These are phyloP conservation scores for Aspergillus campestris DNA, from an alignment of 495 filamentous ascomycete genomes.

Conservation along the genomic window DNA sequence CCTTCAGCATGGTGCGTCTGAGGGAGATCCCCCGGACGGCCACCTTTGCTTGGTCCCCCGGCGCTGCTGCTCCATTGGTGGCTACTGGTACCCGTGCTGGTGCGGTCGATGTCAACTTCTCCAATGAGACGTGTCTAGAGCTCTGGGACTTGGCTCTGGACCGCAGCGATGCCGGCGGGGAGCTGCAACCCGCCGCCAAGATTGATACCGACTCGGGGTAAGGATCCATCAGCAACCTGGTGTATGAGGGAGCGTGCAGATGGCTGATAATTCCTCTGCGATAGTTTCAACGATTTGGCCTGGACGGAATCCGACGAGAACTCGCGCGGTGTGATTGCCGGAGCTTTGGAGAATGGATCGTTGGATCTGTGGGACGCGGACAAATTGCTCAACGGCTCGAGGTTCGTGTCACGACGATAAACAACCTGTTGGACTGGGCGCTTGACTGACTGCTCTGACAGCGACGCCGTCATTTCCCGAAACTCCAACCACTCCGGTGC, in stretches of 20 bases:
- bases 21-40: constrained; percentile 93
- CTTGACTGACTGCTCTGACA: constrained; percentile 26
- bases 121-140: constrained; percentile 92
- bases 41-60: constrained; percentile 93
- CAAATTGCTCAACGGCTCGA: constrained; percentile 61
- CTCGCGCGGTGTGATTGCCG: constrained; percentile 80
- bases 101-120: constrained; percentile 94
- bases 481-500: constrained; percentile 89
- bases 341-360: constrained; percentile 92
- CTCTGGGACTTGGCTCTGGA: constrained; percentile 88
- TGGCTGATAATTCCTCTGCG: constrained; percentile 6
- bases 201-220: constrained; percentile 87
- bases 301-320: constrained; percentile 78
- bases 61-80: constrained; percentile 63
- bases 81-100: constrained; percentile 95
- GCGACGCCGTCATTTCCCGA: constrained; percentile 73
- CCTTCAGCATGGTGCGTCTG: constrained; percentile 76
- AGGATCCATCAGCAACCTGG: constrained; percentile 6
- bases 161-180: constrained; percentile 60
- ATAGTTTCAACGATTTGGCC: constrained; percentile 92
- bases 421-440: background rate
- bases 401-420: constrained; percentile 23
- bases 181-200: constrained; percentile 78
- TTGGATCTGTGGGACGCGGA: constrained; percentile 92
- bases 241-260: background rate